These are phyloP conservation scores for Ustanciosporium gigantosporum DNA, from an alignment of 1,284 basidiomycete genomes.

Conservation along the genomic window DNA sequence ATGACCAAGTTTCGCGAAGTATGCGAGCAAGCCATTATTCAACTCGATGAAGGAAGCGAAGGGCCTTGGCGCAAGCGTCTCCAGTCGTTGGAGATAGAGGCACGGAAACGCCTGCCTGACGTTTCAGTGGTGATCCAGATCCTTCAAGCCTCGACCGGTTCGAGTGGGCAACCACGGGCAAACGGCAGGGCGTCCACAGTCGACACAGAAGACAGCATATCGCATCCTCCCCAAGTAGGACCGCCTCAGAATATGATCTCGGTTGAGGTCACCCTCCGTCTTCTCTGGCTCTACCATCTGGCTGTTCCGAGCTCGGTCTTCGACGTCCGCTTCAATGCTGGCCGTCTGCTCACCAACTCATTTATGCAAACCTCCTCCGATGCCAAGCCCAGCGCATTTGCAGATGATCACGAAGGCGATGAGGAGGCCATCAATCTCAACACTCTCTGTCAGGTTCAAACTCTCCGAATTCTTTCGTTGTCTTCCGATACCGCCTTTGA, in stretches of 20 bases:
- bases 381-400: neutral
- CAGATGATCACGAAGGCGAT: slow-evolving; percentile 51
- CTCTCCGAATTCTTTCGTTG: slow-evolving; percentile 66
- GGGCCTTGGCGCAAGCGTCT: slow-evolving; percentile 25
- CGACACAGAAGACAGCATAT: neutral
- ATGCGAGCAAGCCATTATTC: slow-evolving; percentile 61
- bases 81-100: slow-evolving; percentile 33
- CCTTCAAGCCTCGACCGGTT: slow-evolving; percentile 53
- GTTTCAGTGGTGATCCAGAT: slow-evolving; percentile 59
- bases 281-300: slow-evolving; percentile 81
- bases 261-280: slow-evolving; percentile 75
- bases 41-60: slow-evolving; percentile 70
- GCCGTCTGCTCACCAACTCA: slow-evolving; percentile 72
- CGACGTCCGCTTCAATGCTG: slow-evolving; percentile 82
- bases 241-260: slow-evolving; percentile 66
- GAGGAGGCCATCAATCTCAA: slow-evolving; percentile 66
- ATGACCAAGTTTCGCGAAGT: slow-evolving; percentile 20
- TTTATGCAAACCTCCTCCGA: slow-evolving; percentile 36
- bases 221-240: neutral
- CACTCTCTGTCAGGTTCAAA: slow-evolving; percentile 74
- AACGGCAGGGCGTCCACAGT: neutral
- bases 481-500: slow-evolving; percentile 62
- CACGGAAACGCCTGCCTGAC: slow-evolving; percentile 46
- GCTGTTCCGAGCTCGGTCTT: slow-evolving; percentile 74
- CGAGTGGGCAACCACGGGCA: neutral